phyloP scores from a whole-genome alignment of 441 rosid species.

The Pelargonium fulgidum region DNA sequence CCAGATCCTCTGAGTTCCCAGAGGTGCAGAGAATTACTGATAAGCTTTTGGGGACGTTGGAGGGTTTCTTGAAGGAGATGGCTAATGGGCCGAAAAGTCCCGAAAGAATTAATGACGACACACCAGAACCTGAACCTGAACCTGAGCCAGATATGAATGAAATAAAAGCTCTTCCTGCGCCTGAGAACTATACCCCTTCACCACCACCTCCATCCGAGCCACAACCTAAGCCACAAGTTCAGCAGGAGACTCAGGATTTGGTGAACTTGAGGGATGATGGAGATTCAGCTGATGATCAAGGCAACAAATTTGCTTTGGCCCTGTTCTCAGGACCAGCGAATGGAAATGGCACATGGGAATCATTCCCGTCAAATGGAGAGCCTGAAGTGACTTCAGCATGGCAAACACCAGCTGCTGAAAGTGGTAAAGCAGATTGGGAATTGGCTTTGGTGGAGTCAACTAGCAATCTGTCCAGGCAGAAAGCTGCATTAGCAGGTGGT shows the following conservation, averaged over 20 bases:
- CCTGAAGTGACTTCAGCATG: constrained; percentile 59
- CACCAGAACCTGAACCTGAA: constrained; percentile 50
- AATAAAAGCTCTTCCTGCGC: constrained; percentile 72
- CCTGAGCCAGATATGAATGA: constrained; percentile 66
- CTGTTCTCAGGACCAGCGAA: constrained; percentile 43
- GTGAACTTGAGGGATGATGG: constrained; percentile 45
- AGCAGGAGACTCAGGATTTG: constrained; percentile 35
- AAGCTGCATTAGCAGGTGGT: constrained; percentile 51
- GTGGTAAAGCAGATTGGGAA: constrained; percentile 65
- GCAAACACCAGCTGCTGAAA: constrained; percentile 75
- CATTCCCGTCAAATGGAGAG: constrained; percentile 40
- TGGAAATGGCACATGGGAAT: constrained; percentile 50
- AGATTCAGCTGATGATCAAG: constrained; percentile 49
- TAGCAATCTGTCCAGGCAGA: constrained; percentile 57
- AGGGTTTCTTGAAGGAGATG: constrained; percentile 88
- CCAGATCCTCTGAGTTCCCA: constrained; percentile 89
- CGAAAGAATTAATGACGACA: constrained; percentile 59
- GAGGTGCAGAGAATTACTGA: constrained; percentile 89
- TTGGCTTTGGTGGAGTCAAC: constrained; percentile 50
- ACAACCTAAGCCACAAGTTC: constrained; percentile 28
- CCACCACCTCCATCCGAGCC: constrained; percentile 34
- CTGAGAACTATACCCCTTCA: constrained; percentile 36
- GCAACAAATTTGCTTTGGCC: constrained; percentile 51
- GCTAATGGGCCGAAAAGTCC: constrained; percentile 80
- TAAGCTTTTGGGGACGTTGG: constrained; percentile 82